phyloP scores from a whole-genome alignment of 805 yeast species.

The Priceomyces fermenticarens region DNA sequence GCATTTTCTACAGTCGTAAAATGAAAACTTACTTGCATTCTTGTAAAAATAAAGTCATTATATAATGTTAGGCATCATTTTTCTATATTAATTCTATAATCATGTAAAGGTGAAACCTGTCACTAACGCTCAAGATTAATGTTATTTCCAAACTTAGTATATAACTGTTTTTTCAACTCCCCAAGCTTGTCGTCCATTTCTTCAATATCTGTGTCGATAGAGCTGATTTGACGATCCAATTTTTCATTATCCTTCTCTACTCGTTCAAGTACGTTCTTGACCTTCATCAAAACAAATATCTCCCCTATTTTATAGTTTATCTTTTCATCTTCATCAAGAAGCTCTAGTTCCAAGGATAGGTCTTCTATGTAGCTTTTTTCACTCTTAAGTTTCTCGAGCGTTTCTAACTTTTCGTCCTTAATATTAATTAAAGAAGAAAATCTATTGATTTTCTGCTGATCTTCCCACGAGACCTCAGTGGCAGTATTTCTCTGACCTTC shows the following conservation, averaged over 20 bases:
- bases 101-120: too few species aligned
- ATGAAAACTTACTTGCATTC: background rate
- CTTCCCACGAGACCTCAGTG: constrained; percentile 71
- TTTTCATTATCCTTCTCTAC: constrained; percentile 60
- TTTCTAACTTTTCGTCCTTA: constrained; percentile 55
- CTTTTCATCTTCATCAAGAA: constrained; percentile 70
- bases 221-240: constrained; percentile 49
- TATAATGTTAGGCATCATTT: too few species aligned
- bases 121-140: constrained; percentile 72
- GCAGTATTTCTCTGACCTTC: constrained; percentile 52
- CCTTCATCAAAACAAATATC: constrained; percentile 66
- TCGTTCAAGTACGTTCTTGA: constrained; percentile 61
- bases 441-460: constrained; percentile 84
- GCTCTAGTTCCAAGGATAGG: constrained; percentile 77
- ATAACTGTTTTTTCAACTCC: constrained; percentile 67
- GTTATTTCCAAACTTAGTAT: constrained; percentile 84
- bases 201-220: constrained; percentile 45
- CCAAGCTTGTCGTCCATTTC: constrained; percentile 53
- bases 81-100: too few species aligned
- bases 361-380: constrained; percentile 91
- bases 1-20: too few species aligned
- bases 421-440: constrained; percentile 80
- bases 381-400: constrained; percentile 47
- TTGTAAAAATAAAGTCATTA: background rate
- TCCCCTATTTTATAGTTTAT: constrained; percentile 82